Evolutionary conservation across 768 basidiomycete species (phyloP).

Genomic region (Russula dissimulans): DNA sequence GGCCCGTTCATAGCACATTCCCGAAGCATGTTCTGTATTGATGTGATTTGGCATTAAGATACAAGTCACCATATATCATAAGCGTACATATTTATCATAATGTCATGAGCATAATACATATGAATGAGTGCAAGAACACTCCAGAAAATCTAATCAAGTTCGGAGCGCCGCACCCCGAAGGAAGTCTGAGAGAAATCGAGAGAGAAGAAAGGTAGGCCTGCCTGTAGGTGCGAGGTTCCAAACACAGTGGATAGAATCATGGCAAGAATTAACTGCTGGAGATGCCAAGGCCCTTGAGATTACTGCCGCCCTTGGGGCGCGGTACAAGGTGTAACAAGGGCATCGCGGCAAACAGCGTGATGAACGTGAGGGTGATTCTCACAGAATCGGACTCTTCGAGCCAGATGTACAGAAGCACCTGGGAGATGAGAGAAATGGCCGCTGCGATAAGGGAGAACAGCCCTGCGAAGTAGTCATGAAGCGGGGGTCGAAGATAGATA

Average conservation of each 20-base stretch:
- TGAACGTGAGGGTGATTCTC: slow-evolving; percentile 6
- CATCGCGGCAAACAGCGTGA: slow-evolving; percentile 2
- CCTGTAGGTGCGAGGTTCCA: neutral
- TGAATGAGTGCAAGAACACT: neutral
- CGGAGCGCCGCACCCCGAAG: neutral
- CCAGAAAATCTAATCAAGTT: neutral
- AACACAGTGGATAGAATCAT: neutral
- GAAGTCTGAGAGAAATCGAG: neutral
- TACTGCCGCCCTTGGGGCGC: neutral
- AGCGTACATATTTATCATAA: neutral
- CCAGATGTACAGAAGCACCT: slow-evolving; percentile 10
- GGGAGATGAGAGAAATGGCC: neutral
- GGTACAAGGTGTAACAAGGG: slow-evolving; percentile 10
- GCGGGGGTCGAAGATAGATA: too few relatives aligned
- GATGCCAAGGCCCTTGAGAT: neutral
- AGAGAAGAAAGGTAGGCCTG: neutral
- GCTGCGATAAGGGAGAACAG: slow-evolving; percentile 8
- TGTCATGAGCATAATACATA: neutral
- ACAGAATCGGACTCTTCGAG: slow-evolving; percentile 12
- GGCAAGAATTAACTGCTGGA: neutral
- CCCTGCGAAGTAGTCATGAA: slow-evolving; percentile 4
- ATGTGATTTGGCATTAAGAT: neutral
- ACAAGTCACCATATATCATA: neutral
- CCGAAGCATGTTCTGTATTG: neutral
- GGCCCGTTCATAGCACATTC: neutral